phyloP scores from a whole-genome alignment of 2,329 filamentous ascomycete genomes.

The Sporothrix mexicana region DNA sequence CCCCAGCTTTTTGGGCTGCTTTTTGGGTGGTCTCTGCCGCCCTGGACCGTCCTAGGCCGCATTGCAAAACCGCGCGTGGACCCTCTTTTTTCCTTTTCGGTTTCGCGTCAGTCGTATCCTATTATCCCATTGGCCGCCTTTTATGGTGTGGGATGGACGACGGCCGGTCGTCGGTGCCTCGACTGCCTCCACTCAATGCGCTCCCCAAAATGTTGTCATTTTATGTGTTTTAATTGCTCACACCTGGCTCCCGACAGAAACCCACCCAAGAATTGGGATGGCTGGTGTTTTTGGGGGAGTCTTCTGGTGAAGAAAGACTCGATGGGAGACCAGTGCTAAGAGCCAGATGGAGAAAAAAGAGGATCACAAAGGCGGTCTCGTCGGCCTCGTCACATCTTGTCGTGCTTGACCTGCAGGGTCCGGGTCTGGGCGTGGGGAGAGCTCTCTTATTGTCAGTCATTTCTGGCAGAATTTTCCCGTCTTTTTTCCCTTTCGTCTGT shows the following conservation, averaged over 20 bases:
- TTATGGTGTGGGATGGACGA: slow-evolving; percentile 3
- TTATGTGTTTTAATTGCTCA: slow-evolving; percentile 10
- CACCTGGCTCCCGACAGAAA: not conserved
- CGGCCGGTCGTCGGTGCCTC: slow-evolving; percentile 16
- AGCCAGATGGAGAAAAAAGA: too few species aligned
- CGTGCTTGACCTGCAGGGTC: not conserved
- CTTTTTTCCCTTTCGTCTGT: slow-evolving; percentile 8
- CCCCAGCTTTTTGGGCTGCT: not conserved
- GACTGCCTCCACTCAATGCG: not conserved
- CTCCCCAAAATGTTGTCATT: not conserved
- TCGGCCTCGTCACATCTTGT: too few species aligned
- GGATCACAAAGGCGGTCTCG: not conserved
- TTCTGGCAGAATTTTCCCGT: slow-evolving; percentile 24
- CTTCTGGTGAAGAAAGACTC: too few species aligned
- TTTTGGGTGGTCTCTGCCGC: not conserved
- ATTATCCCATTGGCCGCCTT: not conserved
- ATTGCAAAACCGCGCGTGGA: not conserved
- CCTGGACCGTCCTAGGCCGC: slow-evolving; percentile 16
- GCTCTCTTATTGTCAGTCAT: slow-evolving; percentile 4
- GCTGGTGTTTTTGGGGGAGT: not conserved
- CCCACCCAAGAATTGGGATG: slow-evolving; percentile 11
- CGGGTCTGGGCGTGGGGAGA: slow-evolving; percentile 18
- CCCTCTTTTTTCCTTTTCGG: not conserved
- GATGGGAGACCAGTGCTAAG: too few species aligned
- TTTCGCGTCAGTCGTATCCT: not conserved